Conservation (phyloP, 1,284 basidiomycete species). For the Afroboletus lepidellus region DNA sequence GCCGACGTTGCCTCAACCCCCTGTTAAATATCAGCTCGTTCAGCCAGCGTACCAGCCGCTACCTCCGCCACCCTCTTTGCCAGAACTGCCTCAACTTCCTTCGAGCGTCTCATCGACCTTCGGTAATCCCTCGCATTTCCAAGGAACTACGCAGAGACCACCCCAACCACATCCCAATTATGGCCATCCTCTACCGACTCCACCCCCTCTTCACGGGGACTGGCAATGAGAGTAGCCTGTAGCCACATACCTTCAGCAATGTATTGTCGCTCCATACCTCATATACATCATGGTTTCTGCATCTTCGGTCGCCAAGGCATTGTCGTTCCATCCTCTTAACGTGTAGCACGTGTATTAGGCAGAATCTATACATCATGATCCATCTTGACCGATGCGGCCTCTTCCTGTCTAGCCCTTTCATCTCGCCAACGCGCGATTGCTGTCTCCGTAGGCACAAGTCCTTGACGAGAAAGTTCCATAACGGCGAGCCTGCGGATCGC, state of each 20-base stretch:
- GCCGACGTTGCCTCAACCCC: constrained; percentile 42
- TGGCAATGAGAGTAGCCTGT: constrained; percentile 24
- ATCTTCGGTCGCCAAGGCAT: constrained; percentile 7
- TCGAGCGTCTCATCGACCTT: constrained; percentile 30
- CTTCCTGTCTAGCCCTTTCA: constrained; percentile 31
- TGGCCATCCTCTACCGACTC: constrained; percentile 29
- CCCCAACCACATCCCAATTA: constrained; percentile 30
- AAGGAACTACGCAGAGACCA: constrained; percentile 44
- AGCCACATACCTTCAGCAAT: constrained; percentile 16
- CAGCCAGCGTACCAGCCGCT: constrained; percentile 39
- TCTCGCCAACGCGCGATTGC: constrained; percentile 81
- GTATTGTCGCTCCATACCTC: constrained; percentile 9
- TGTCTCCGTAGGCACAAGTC: constrained; percentile 77
- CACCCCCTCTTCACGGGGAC: constrained; percentile 22
- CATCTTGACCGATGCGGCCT: constrained; percentile 1
- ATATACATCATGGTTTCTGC: constrained; percentile 12
- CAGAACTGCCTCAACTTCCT: constrained; percentile 26
- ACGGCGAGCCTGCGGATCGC: constrained; percentile 71
- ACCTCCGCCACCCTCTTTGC: constrained; percentile 37
- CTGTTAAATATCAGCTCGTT: constrained; percentile 32
- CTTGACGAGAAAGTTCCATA: constrained; percentile 69
- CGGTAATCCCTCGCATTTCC: constrained; percentile 35
- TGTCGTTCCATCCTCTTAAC: constrained; percentile 4
- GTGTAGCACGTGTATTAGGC: constrained; percentile 15
- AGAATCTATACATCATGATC: constrained; percentile 5